A percentile compares a stretch with the other conserved stretches of the same genome.
phyloP scores from a whole-genome alignment of 768 basidiomycete species.

The Suillus weaverae region DNA sequence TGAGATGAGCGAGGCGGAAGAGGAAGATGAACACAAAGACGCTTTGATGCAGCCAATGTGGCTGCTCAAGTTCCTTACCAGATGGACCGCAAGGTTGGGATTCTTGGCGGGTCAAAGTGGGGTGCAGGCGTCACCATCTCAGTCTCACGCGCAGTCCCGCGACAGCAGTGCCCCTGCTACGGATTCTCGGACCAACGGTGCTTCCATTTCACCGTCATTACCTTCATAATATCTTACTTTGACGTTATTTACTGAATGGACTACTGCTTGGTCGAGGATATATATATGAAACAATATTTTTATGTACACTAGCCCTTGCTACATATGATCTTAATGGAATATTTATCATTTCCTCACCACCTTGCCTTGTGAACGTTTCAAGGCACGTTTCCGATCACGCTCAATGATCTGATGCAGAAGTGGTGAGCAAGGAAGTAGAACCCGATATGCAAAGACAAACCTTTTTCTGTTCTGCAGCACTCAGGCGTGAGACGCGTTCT shows the following conservation, averaged over 20 bases:
- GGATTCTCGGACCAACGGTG: neutral
- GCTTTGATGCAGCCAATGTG: conserved; percentile 70
- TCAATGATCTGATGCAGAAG: conserved; percentile 53
- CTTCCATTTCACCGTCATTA: neutral
- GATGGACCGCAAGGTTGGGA: conserved; percentile 70
- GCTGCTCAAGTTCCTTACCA: conserved; percentile 74
- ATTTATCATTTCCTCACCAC: conserved; percentile 48
- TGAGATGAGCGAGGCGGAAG: conserved; percentile 29
- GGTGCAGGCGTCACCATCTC: conserved; percentile 12
- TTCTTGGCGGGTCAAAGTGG: conserved; percentile 29
- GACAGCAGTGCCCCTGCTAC: neutral
- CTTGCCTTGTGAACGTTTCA: conserved; percentile 73
- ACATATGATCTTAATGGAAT: neutral
- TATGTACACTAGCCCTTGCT: neutral
- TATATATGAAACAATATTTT: neutral
- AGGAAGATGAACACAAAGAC: conserved; percentile 28
- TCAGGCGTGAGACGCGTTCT: conserved; percentile 69
- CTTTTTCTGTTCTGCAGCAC: conserved; percentile 83
- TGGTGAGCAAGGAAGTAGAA: neutral
- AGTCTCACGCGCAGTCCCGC: neutral
- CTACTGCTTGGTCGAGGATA: neutral
- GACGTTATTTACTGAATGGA: neutral
- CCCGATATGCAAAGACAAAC: conserved; percentile 33
- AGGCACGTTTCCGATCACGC: conserved; percentile 70
- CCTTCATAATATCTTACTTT: neutral